Base-by-base conservation (phyloP, 2,329 filamentous ascomycete species). In the Venturia carpophila region DNA sequence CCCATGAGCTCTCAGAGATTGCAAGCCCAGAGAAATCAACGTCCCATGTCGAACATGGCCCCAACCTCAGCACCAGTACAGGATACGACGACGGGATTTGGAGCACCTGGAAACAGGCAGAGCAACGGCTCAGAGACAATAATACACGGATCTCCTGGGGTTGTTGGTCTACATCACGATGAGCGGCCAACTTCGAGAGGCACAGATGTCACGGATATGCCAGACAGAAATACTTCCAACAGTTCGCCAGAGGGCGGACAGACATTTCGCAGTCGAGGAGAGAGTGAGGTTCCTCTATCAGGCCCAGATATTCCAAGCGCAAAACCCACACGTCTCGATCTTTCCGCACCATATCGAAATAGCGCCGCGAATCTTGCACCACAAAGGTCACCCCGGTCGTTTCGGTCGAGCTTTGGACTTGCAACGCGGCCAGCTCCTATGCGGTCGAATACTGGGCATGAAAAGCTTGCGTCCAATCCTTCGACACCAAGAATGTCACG, bases 1-100 rank as follows among this genome's bases (percentile, higher is more conserved):
- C 94, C 94, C 47, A 96, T 99, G 91, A 97, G 92, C 78, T 96
- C 93, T 30, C 92, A 96, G 75, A 89, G 91, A 74, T 80, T 97
- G 62, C 93, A 97, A 77, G 92, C 92, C 64, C 94, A 97, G 76
- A 83, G 93, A 74, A 87, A 87, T 68, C 84, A 80, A 69, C 79
- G 80, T 60, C 82, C 80, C 45, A 76, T 72, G 37, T 75, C 74
- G 30, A 67, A 74, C 21, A 71, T 75, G 52, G 75, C 73, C 7
- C 52, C 47, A 9, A 47, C 62, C 39, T 47, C 62, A 55, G 42
- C 45, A 63, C 72, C 68, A 63, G 73, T 73, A 37, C 69, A 65
- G 70, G 71, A 52, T 66, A 70, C 10, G 71, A 66, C 66, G 74
- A 76, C 21, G 17, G 43, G 68, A 66, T 41, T 58, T 49, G 66